Evolutionary conservation across 2,329 filamentous ascomycete genomes (phyloP).

Genomic region (Colletotrichum sojae): DNA sequence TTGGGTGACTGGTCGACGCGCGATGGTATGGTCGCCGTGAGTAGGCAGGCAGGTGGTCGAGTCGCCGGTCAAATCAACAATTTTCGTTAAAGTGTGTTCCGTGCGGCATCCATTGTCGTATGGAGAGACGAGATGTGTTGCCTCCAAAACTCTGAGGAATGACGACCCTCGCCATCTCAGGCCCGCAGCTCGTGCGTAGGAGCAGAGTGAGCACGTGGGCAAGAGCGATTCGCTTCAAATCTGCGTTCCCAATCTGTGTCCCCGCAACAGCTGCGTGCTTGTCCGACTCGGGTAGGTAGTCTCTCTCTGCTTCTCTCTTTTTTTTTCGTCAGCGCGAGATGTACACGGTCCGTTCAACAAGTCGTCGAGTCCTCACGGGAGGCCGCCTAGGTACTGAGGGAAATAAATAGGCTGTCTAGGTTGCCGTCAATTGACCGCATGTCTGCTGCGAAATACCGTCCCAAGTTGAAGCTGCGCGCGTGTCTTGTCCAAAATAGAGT

Average conservation of each 20-base stretch:
- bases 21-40: too few species aligned
- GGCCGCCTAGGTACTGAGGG: background rate
- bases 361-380: background rate
- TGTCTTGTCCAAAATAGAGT: conserved; percentile 28
- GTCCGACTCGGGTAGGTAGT: background rate
- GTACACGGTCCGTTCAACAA: too few species aligned
- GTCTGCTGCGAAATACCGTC: too few species aligned
- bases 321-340: too few species aligned
- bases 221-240: conserved; percentile 16
- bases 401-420: background rate
- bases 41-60: background rate
- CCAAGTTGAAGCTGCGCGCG: background rate
- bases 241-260: background rate
- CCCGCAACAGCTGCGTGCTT: background rate
- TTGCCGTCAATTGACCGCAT: background rate
- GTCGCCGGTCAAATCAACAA: background rate
- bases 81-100: conserved; percentile 9
- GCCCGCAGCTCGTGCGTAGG: conserved; percentile 10
- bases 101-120: background rate
- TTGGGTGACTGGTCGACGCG: conserved; percentile 17
- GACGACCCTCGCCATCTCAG: conserved; percentile 11
- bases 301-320: too few species aligned
- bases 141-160: background rate
- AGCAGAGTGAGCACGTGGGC: conserved; percentile 34
- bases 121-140: background rate